Percentiles rank a stretch among this genome's conserved stretches.
Conservation (phyloP, 2,329 filamentous ascomycete species). For the Hymenoscyphus linearis region DNA sequence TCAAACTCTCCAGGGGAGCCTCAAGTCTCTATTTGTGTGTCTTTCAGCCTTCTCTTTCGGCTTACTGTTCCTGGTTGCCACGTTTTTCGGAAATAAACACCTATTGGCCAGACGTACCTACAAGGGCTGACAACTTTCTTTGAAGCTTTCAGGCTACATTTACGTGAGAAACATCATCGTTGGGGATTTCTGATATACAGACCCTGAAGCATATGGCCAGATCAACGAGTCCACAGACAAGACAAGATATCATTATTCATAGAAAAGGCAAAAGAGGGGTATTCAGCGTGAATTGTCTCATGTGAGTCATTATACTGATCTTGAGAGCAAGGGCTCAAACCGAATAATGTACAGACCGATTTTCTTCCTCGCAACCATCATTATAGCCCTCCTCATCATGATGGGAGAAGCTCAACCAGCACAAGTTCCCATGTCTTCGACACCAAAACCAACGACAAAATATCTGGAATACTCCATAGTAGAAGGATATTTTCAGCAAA, state of each 20-base stretch:
- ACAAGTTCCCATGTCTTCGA: neutral
- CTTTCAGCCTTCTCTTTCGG: neutral
- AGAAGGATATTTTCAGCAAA: conserved; percentile 59
- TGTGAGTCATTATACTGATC: conserved; percentile 2
- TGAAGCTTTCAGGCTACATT: neutral
- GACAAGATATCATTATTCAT: neutral
- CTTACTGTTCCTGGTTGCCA: neutral
- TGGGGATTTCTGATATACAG: neutral
- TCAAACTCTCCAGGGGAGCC: neutral
- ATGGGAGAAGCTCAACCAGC: conserved; percentile 19
- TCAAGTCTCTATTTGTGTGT: neutral
- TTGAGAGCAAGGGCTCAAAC: neutral
- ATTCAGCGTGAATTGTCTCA: conserved; percentile 7
- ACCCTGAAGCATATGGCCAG: conserved; percentile 2
- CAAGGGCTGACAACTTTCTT: neutral
- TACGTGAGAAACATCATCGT: neutral
- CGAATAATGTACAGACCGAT: conserved; percentile 17
- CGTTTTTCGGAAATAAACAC: neutral
- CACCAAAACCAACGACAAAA: conserved; percentile 22
- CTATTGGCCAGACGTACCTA: neutral
- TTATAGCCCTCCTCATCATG: conserved; percentile 21
- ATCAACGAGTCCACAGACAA: neutral
- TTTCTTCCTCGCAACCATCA: conserved; percentile 22
- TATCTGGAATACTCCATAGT: conserved; percentile 50
- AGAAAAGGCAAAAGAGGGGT: neutral